Evolutionary conservation across 2,329 filamentous ascomycete species (phyloP), one percentile per base, ranked within the genome.

Genomic region (Aureobasidium sp.): DNA sequence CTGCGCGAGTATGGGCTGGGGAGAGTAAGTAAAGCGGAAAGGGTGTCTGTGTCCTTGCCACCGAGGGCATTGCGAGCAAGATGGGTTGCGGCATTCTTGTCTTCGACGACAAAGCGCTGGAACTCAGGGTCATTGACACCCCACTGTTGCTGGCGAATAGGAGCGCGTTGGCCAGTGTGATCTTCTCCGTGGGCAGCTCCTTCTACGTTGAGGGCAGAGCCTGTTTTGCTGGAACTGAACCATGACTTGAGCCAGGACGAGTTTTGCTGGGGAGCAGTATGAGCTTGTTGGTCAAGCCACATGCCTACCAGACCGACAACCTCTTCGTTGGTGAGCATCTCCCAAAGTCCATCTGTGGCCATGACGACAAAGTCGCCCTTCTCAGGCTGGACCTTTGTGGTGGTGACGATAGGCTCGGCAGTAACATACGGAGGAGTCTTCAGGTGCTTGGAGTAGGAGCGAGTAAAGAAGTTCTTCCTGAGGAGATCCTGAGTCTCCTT

Each of bases 241-340:
- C 90, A 94, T 77, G 82, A 75, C 69, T 87, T 83, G 60, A 94
- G 78, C 81, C 90, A 91, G 2, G 87, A 86, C 54, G 78, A 76
- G 63, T 70, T 73, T 32, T 66, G 65, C 29, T 51, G 58, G 29
- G 47, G 47, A 10, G 37, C 29, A 25, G 48, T 6, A 71, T 70
- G 44, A 37, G 78, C 77, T 72, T 97, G 89, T 27, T 84, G 85
- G 73, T 99, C 94, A 51, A 99, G 85, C 94, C 94, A 99, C 74
- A 96, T 91, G 16, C 93, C 95, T 5, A 99, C 94, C 2, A 99
- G 84, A 0, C 94, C 94, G 55, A 99, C 89, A 1, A 97, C 94
- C 78, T 99, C 94, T 72, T 99, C 94, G 69, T 97, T 99, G 51
- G 91, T 97, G 64, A 99, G 81, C 94, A 97, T 97, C 76, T 99